phyloP scores from a whole-genome alignment of 306 rosid genomes.

The Pueraria montana region DNA sequence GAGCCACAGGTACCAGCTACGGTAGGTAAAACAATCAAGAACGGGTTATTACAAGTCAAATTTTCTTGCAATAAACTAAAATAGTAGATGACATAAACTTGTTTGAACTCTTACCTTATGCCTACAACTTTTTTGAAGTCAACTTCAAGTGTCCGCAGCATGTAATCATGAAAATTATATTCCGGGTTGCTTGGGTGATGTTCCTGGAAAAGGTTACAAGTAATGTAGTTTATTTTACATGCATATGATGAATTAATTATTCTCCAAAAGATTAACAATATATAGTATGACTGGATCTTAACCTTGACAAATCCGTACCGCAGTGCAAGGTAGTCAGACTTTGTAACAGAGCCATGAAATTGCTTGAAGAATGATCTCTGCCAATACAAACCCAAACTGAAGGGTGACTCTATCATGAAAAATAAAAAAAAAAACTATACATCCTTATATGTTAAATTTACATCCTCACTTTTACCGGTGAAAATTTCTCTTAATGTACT shows the following conservation, averaged over 20 bases:
- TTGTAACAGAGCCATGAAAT: constrained; percentile 75
- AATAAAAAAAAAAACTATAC: not conserved
- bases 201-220: constrained; percentile 56
- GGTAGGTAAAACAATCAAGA: constrained; percentile 26
- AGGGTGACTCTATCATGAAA: constrained; percentile 10
- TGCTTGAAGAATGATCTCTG: constrained; percentile 89
- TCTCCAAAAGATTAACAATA: not conserved
- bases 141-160: constrained; percentile 70
- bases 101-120: constrained; percentile 68
- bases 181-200: constrained; percentile 27
- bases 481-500: too few species aligned
- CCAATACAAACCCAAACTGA: constrained; percentile 42
- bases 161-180: constrained; percentile 70
- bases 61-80: constrained; percentile 1
- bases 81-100: constrained; percentile 25
- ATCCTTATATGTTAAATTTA: too few species aligned
- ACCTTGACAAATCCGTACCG: constrained; percentile 91
- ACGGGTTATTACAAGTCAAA: not conserved
- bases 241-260: constrained; percentile 11
- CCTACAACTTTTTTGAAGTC: constrained; percentile 85
- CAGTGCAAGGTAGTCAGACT: constrained; percentile 77
- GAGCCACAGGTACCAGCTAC: constrained; percentile 93
- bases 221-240: not conserved
- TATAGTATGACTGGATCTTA: not conserved
- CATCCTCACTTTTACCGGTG: too few species aligned